Conservation (phyloP, 1,284 basidiomycete species). For the Gymnopus androsaceus region DNA sequence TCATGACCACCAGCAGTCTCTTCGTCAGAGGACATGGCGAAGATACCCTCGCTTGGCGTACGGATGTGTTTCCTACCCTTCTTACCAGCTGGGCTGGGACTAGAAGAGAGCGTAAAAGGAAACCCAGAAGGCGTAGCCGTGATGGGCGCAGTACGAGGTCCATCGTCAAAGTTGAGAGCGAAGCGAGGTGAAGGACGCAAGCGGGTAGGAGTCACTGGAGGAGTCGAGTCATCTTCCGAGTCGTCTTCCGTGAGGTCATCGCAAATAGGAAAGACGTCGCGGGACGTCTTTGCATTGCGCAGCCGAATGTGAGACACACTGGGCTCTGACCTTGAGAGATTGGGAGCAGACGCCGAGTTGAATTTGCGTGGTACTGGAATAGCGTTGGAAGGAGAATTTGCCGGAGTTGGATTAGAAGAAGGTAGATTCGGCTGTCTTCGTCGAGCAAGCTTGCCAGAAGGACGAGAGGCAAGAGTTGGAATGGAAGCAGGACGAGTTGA, state of each 20-base stretch:
- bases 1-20: slow-evolving; percentile 36
- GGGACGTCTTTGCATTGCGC: slow-evolving; percentile 22
- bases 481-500: slow-evolving; percentile 29
- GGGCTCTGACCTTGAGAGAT: slow-evolving; percentile 46
- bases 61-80: slow-evolving; percentile 51
- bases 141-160: slow-evolving; percentile 54
- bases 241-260: slow-evolving; percentile 53
- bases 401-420: slow-evolving; percentile 22
- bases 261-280: slow-evolving; percentile 59
- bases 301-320: slow-evolving; percentile 34
- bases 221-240: slow-evolving; percentile 33
- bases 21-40: slow-evolving; percentile 70
- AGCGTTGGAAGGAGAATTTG: slow-evolving; percentile 34
- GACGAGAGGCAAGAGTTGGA: slow-evolving; percentile 46
- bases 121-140: slow-evolving; percentile 37
- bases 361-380: slow-evolving; percentile 42
- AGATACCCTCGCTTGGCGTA: slow-evolving; percentile 66
- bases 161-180: slow-evolving; percentile 33
- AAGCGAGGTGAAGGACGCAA: slow-evolving; percentile 24
- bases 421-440: slow-evolving; percentile 45
- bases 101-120: slow-evolving; percentile 39
- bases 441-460: slow-evolving; percentile 54
- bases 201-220: slow-evolving; percentile 44
- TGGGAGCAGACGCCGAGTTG: slow-evolving; percentile 15
- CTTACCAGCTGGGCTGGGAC: slow-evolving; percentile 36